A percentile compares a stretch with the other conserved stretches of the same genome.
Conservation (phyloP, 75 land plant genomes). For the Isoetes taiwanensis region DNA sequence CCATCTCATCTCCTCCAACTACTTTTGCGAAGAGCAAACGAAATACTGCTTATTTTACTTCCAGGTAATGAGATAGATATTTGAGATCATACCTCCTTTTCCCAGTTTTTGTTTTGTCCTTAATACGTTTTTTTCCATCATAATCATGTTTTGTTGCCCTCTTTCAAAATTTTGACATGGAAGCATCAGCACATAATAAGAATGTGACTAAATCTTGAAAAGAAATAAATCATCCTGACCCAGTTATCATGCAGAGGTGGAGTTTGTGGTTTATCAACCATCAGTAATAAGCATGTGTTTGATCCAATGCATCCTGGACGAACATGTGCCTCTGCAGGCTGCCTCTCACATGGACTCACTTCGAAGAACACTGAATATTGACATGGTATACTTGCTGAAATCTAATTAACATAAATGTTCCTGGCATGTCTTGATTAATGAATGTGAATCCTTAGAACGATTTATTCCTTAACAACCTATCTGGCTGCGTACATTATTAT, state of each 20-base stretch:
- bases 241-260: conserved; percentile 22
- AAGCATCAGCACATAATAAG: no score
- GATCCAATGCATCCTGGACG: conserved; percentile 25
- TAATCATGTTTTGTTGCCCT: not conserved
- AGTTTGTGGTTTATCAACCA: conserved; percentile 20
- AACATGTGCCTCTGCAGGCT: conserved; percentile 16
- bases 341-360: conserved; percentile 15
- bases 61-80: conserved; percentile 10
- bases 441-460: no score
- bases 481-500: not conserved
- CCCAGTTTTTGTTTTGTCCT: not conserved
- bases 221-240: no score
- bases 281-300: conserved; percentile 20
- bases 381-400: conserved; percentile 10
- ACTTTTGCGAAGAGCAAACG: conserved; percentile 7
- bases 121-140: not conserved
- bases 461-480: no score
- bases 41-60: conserved; percentile 8
- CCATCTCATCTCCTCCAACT: not conserved
- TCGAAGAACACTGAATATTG: conserved; percentile 15
- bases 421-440: no score
- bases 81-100: not conserved
- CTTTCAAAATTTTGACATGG: no score
- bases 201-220: no score
- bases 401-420: no score